Evolutionary conservation across 495 filamentous ascomycete genomes (phyloP).

Genomic region (Tuber microsphaerosporum): DNA sequence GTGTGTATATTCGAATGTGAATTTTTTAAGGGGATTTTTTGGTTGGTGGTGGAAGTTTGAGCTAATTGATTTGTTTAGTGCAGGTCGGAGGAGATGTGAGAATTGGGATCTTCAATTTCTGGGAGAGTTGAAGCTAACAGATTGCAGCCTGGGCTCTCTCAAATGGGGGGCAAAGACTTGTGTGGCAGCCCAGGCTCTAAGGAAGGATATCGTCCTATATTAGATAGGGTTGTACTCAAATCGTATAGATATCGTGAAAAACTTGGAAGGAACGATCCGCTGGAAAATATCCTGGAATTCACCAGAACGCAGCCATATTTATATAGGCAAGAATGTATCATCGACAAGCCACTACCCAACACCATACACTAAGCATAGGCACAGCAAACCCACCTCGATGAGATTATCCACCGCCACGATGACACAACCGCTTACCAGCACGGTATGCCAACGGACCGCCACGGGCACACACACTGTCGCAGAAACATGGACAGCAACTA

Average conservation of each 20-base stretch:
- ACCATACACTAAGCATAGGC: background rate
- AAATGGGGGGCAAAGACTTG: background rate
- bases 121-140: background rate
- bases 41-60: background rate
- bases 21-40: background rate
- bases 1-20: slow-evolving; percentile 14
- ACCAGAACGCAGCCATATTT: background rate
- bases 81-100: background rate
- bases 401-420: background rate
- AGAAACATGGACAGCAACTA: background rate
- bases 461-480: background rate
- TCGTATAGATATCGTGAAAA: background rate
- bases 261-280: background rate
- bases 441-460: slow-evolving; percentile 4
- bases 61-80: background rate
- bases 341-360: background rate
- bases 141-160: background rate
- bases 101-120: background rate
- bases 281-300: background rate
- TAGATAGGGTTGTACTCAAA: background rate
- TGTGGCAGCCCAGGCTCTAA: background rate
- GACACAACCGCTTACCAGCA: background rate
- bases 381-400: background rate
- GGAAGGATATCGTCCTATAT: background rate
- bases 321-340: background rate